phyloP scores from a whole-genome alignment of 2,329 filamentous ascomycete genomes.

The Blastomyces emzantsi region DNA sequence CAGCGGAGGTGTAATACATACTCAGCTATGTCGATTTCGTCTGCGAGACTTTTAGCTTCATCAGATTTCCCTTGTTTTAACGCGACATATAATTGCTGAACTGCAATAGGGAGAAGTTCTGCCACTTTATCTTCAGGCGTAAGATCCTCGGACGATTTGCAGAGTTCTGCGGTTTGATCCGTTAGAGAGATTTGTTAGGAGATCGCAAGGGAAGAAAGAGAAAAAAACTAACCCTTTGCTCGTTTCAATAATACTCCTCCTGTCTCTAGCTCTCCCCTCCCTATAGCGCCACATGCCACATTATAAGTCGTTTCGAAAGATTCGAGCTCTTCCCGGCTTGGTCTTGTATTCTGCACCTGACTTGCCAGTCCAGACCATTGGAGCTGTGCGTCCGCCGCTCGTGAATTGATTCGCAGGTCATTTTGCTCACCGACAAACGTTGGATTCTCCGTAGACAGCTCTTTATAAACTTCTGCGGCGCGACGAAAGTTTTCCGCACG shows the following conservation, averaged over 20 bases:
- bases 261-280: conserved; percentile 50
- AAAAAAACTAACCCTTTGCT: conserved; percentile 40
- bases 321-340: conserved; percentile 51
- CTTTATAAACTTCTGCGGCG: conserved; percentile 47
- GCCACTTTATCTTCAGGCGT: conserved; percentile 50
- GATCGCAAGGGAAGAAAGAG: background rate
- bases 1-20: conserved; percentile 27
- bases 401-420: conserved; percentile 53
- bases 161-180: conserved; percentile 39
- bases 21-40: conserved; percentile 45
- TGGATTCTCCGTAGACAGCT: conserved; percentile 36
- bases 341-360: conserved; percentile 44
- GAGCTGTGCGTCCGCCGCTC: conserved; percentile 53
- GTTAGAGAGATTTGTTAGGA: conserved; percentile 8
- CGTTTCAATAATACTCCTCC: conserved; percentile 51
- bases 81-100: conserved; percentile 54
- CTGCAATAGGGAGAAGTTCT: conserved; percentile 51
- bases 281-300: conserved; percentile 54
- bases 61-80: conserved; percentile 46
- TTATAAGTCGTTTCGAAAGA: conserved; percentile 59
- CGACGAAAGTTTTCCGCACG: conserved; percentile 51
- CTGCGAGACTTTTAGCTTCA: conserved; percentile 46
- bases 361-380: conserved; percentile 50
- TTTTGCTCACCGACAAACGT: conserved; percentile 44
- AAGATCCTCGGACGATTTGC: conserved; percentile 51